These are phyloP conservation scores for Aspergillus biplanus DNA, from an alignment of 495 filamentous ascomycete species.

Conservation along the genomic window DNA sequence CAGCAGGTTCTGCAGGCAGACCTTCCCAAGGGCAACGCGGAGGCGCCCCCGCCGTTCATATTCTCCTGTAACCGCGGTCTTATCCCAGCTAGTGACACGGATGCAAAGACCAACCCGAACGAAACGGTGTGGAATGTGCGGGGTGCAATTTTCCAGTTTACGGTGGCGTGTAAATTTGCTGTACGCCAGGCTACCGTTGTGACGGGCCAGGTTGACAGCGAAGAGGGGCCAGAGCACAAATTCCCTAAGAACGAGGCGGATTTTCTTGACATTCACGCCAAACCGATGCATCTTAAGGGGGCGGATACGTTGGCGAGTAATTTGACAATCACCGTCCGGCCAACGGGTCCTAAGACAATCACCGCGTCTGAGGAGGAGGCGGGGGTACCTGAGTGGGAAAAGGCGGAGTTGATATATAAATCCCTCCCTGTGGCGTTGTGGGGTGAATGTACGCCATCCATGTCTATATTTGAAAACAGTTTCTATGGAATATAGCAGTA, in stretches of 20 bases:
- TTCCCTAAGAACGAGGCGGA: slow-evolving; percentile 7
- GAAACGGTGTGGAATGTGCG: slow-evolving; percentile 23
- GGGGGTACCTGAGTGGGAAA: background rate
- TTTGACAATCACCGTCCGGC: background rate
- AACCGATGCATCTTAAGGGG: slow-evolving; percentile 13
- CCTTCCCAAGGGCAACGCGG: background rate
- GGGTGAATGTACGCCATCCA: background rate
- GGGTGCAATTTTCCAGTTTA: slow-evolving; percentile 26
- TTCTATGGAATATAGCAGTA: too few species aligned
- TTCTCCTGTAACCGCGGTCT: slow-evolving; percentile 5
- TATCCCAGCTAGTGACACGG: background rate
- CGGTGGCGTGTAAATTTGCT: slow-evolving; percentile 28
- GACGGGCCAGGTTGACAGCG: background rate
- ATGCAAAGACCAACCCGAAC: background rate
- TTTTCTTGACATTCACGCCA: slow-evolving; percentile 5
- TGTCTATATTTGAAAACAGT: too few species aligned
- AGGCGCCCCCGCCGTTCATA: background rate
- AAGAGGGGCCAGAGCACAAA: background rate
- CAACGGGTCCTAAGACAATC: background rate
- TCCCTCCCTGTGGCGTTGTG: background rate
- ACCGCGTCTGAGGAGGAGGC: background rate
- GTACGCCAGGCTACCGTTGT: slow-evolving; percentile 18
- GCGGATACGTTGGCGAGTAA: background rate
- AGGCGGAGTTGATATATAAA: background rate
- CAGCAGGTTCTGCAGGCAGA: slow-evolving; percentile 3